Evolutionary conservation across 169 alveolate genomes (phyloP).

Genomic region (Plasmodium coatneyi): DNA sequence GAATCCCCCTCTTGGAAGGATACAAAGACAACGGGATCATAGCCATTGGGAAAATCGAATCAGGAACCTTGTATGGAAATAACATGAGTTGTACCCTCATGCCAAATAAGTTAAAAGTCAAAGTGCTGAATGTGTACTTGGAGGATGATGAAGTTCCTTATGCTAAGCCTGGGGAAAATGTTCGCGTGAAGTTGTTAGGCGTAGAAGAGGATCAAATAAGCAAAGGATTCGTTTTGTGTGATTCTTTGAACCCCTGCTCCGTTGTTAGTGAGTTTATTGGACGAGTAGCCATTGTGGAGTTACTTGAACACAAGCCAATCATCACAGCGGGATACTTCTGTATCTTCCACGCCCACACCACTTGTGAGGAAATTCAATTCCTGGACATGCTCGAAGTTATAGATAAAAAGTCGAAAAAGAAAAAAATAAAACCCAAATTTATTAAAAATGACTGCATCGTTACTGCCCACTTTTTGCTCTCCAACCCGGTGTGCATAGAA

Average conservation of each 20-base stretch:
- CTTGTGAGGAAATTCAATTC: conserved; percentile 89
- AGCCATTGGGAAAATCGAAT: conserved; percentile 94
- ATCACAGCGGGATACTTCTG: conserved; percentile 96
- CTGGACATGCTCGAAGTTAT: conserved; percentile 80
- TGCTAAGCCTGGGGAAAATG: conserved; percentile 95
- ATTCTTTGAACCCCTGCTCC: conserved; percentile 92
- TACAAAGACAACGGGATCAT: conserved; percentile 93
- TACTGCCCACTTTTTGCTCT: conserved; percentile 86
- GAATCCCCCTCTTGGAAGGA: conserved; percentile 93
- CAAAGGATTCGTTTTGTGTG: conserved; percentile 97
- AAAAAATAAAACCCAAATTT: conserved; percentile 87
- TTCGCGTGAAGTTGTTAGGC: conserved; percentile 89
- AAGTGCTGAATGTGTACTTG: conserved; percentile 86
- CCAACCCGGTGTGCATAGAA: conserved; percentile 93
- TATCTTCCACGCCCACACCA: conserved; percentile 91
- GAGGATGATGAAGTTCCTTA: conserved; percentile 92
- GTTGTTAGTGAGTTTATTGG: conserved; percentile 93
- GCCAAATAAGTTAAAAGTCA: conserved; percentile 91
- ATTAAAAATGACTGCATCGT: conserved; percentile 86
- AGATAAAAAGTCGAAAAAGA: conserved; percentile 85
- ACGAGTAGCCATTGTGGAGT: conserved; percentile 91
- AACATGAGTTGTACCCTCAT: conserved; percentile 88
- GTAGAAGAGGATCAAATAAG: conserved; percentile 94
- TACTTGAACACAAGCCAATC: conserved; percentile 94
- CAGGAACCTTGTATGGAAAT: conserved; percentile 82